These are phyloP conservation scores for Hyaloscypha bicolor DNA, from an alignment of 495 filamentous ascomycete genomes.

Conservation along the genomic window DNA sequence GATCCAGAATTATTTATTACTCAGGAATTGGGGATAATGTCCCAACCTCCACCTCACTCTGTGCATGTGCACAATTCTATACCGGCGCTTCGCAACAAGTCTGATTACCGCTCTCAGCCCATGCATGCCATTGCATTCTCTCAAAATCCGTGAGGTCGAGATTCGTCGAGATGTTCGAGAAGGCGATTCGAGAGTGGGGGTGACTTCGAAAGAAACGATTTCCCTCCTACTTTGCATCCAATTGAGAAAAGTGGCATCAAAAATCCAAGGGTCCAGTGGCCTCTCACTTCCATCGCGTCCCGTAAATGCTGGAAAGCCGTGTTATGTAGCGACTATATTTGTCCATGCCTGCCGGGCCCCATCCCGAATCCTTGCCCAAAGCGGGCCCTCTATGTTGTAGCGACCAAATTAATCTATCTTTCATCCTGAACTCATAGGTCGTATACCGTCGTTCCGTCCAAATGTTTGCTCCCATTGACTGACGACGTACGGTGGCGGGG, in stretches of 20 bases:
- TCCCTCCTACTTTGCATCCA: not conserved
- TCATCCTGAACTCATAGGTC: constrained; percentile 24
- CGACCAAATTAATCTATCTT: not conserved
- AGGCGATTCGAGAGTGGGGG: not conserved
- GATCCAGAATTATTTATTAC: not conserved
- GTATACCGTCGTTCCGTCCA: not conserved
- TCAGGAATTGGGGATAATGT: not conserved
- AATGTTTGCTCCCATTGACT: constrained; percentile 23
- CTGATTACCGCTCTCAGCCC: not conserved
- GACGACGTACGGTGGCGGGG: constrained; percentile 28
- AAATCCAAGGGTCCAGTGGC: not conserved
- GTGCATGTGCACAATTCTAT: not conserved
- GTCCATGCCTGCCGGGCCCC: not conserved
- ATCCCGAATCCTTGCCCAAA: not conserved
- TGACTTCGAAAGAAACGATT: not conserved
- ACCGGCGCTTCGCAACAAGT: not conserved
- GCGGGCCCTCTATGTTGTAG: not conserved
- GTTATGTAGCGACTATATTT: not conserved
- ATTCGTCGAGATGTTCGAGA: not conserved
- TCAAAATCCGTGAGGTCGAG: not conserved
- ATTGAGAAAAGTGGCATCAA: not conserved
- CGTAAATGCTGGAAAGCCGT: not conserved
- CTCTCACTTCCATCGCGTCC: not conserved
- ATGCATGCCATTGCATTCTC: not conserved
- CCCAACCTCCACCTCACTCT: not conserved